phyloP scores from a whole-genome alignment of 345 rosid species.

The Punica granatum region DNA sequence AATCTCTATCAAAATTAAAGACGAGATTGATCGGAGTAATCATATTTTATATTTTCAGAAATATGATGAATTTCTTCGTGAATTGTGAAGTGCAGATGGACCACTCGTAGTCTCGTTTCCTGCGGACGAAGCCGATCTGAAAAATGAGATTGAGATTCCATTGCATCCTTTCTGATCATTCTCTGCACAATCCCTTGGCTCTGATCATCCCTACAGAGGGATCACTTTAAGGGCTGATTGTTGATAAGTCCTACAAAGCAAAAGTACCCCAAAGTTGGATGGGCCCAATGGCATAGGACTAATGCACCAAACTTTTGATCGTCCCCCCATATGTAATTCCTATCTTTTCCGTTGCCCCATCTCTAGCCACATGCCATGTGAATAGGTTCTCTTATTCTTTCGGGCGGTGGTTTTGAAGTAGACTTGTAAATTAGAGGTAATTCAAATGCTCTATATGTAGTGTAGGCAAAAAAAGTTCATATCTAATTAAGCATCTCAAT shows the following conservation, averaged over 20 bases:
- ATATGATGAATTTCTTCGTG: too few relatives aligned
- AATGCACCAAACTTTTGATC: neutral
- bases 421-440: neutral
- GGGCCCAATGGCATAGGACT: neutral
- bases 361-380: constrained; percentile 5
- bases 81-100: too few relatives aligned
- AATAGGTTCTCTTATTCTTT: neutral
- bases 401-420: neutral
- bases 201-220: neutral
- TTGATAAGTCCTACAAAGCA: neutral
- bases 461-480: too few relatives aligned
- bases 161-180: constrained; percentile 1
- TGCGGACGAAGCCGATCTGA: neutral
- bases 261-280: neutral
- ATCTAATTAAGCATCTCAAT: too few relatives aligned
- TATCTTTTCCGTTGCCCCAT: neutral
- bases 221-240: neutral
- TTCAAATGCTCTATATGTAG: neutral
- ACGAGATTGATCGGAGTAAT: too few relatives aligned
- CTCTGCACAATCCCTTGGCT: constrained; percentile 1
- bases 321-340: neutral
- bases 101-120: too few relatives aligned
- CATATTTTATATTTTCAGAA: too few relatives aligned
- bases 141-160: neutral
- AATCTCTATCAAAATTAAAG: too few relatives aligned